Conservation (phyloP, 2,329 filamentous ascomycete genomes). For the Arthrobotrys megalospora region DNA sequence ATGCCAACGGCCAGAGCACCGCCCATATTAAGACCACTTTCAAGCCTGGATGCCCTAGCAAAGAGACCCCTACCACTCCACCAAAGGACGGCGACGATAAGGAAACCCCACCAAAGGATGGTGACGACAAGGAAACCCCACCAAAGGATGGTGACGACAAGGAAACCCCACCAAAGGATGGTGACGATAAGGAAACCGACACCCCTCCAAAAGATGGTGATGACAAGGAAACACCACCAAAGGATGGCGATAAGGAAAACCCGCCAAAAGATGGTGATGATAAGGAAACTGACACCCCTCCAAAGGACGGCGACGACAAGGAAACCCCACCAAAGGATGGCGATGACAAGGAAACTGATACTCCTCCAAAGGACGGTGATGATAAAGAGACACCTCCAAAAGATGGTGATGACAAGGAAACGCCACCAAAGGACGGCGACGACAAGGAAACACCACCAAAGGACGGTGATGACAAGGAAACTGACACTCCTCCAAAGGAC, state of each 20-base stretch:
- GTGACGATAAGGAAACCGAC: neutral
- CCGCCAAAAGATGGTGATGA: neutral
- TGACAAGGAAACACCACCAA: neutral
- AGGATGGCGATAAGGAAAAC: neutral
- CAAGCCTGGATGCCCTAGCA: constrained; percentile 2
- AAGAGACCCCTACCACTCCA: neutral
- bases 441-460: neutral
- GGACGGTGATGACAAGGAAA: neutral
- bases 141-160: neutral
- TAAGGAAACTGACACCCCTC: constrained; percentile 3
- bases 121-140: neutral
- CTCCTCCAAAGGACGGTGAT: neutral
- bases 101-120: neutral
- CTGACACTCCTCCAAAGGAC: neutral
- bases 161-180: neutral
- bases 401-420: constrained; percentile 1
- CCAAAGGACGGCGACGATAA: neutral
- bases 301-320: constrained; percentile 2
- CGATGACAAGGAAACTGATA: constrained; percentile 15
- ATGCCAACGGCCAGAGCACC: constrained; percentile 18
- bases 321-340: neutral
- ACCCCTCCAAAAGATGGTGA: neutral
- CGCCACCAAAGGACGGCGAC: neutral
- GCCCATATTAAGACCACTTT: constrained; percentile 17
- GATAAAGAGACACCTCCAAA: constrained; percentile 1